phyloP scores from a whole-genome alignment of 2,329 filamentous ascomycete genomes.

The Pseudocercospora fijiensis region DNA sequence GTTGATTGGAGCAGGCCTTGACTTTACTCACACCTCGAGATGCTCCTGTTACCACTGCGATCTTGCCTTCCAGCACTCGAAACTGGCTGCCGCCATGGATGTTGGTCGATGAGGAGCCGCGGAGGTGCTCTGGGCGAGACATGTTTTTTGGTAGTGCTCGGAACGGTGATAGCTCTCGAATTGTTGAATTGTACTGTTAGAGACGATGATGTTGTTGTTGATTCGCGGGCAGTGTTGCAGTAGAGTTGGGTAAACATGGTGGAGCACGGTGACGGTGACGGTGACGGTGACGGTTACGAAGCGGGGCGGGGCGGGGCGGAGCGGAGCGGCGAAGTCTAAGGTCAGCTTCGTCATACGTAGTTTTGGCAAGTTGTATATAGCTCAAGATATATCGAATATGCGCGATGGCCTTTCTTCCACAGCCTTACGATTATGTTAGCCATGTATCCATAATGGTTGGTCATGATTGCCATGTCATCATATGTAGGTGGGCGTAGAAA shows the following conservation, averaged over 20 bases:
- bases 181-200: no score
- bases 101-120: constrained; percentile 22
- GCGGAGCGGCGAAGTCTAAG: neutral
- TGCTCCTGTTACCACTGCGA: constrained; percentile 76
- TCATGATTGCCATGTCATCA: no score
- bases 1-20: no score
- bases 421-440: neutral
- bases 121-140: constrained; percentile 24
- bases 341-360: neutral
- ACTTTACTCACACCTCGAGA: no score
- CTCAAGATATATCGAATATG: no score
- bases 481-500: no score
- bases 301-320: no score
- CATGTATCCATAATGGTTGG: neutral
- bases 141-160: constrained; percentile 13
- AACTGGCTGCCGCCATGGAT: constrained; percentile 9
- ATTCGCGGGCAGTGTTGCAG: neutral
- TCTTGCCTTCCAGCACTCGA: constrained; percentile 62
- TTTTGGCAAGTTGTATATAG: neutral
- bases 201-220: neutral
- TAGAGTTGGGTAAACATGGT: neutral
- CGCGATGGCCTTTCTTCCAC: no score
- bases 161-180: no score
- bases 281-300: no score
- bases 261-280: neutral